Percentiles rank a stretch among this genome's conserved stretches.
Evolutionary conservation across 2,329 filamentous ascomycete genomes (phyloP).

Genomic region (Calonectria henricotiae): DNA sequence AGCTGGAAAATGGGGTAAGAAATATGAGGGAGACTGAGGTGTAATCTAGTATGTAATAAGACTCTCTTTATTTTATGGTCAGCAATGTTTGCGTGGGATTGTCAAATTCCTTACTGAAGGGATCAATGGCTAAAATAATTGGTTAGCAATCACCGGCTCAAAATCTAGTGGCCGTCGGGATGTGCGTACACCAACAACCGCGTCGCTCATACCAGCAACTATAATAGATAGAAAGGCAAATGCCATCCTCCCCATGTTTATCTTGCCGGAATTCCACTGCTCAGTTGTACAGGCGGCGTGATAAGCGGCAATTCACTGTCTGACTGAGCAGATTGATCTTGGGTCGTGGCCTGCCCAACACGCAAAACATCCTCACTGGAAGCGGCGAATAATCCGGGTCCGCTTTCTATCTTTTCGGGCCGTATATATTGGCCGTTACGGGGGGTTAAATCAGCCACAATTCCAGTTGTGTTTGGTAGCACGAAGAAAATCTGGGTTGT

Average conservation of each 20-base stretch:
- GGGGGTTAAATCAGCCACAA: too few species aligned
- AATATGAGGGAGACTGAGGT: constrained; percentile 77
- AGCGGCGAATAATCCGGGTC: neutral
- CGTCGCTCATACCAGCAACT: constrained; percentile 8
- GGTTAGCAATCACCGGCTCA: neutral
- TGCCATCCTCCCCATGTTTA: neutral
- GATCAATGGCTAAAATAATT: constrained; percentile 1
- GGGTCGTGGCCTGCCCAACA: neutral
- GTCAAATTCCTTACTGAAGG: neutral
- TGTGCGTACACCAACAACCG: neutral
- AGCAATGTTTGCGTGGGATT: neutral
- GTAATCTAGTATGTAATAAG: constrained; percentile 75
- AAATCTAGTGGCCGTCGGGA: neutral
- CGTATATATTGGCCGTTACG: neutral
- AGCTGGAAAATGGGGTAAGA: constrained; percentile 77
- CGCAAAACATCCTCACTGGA: neutral
- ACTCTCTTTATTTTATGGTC: constrained; percentile 46
- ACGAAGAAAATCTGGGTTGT: neutral
- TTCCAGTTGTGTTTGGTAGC: neutral
- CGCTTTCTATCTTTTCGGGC: neutral
- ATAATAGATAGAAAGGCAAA: constrained; percentile 10
- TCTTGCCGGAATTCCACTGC: neutral
- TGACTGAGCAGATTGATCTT: neutral
- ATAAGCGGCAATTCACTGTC: neutral
- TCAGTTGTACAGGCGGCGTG: too few species aligned